Percentiles rank a stretch among this genome's conserved stretches.
Conservation (phyloP, 2,329 filamentous ascomycete species). For the Calycina marina region DNA sequence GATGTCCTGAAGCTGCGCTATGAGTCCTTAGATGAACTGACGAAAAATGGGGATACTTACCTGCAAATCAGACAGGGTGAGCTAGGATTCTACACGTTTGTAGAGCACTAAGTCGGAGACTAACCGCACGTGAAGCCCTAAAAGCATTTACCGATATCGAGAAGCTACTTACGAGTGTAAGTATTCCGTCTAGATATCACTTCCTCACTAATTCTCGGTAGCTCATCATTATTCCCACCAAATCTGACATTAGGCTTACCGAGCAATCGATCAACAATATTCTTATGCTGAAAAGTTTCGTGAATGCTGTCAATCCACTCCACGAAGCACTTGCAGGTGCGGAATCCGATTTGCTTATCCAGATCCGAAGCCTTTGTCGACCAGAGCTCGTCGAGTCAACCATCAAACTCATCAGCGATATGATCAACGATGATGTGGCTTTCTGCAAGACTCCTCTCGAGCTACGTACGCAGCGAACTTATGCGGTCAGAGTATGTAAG, state of each 20-base stretch:
- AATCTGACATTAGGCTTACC: constrained; percentile 49
- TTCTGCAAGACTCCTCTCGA: constrained; percentile 72
- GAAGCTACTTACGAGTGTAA: constrained; percentile 59
- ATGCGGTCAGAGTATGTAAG: constrained; percentile 58
- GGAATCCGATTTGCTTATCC: constrained; percentile 46
- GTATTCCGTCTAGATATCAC: constrained; percentile 9
- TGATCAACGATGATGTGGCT: constrained; percentile 68
- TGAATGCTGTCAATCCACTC: constrained; percentile 51
- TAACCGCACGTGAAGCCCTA: constrained; percentile 50
- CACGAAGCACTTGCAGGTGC: constrained; percentile 53
- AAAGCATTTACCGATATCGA: constrained; percentile 69
- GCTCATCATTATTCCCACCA: constrained; percentile 63
- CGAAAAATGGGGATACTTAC: constrained; percentile 74
- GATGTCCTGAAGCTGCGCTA: constrained; percentile 58
- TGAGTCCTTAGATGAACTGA: constrained; percentile 71
- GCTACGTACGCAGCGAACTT: constrained; percentile 76
- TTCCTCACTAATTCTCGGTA: constrained; percentile 24
- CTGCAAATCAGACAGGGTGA: constrained; percentile 55
- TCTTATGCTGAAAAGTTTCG: constrained; percentile 72
- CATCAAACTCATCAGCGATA: constrained; percentile 46
- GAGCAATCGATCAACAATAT: constrained; percentile 79
- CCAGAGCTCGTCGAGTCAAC: constrained; percentile 46
- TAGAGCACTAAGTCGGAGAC: too few relatives aligned
- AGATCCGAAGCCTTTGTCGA: constrained; percentile 56
- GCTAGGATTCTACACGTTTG: too few relatives aligned